A percentile compares a stretch with the other conserved stretches of the same genome.
Evolutionary conservation across 2,329 filamentous ascomycete species (phyloP).

Genomic region (Penicillium sp.): DNA sequence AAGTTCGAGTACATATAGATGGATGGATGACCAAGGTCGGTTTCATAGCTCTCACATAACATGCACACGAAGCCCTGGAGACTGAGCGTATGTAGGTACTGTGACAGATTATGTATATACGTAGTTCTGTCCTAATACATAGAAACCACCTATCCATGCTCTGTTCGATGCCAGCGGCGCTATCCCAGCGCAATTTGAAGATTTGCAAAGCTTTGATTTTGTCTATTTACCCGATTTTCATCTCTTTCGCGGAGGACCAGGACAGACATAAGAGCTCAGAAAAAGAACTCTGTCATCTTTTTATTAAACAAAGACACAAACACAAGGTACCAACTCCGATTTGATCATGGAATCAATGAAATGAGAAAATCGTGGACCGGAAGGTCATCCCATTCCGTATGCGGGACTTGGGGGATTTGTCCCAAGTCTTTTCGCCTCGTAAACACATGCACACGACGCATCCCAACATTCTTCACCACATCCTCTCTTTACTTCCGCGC

Average conservation of each 20-base stretch:
- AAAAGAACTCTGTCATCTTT: constrained; percentile 27
- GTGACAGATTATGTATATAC: too few species aligned
- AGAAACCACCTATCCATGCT: background rate
- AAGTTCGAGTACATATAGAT: background rate
- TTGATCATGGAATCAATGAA: constrained; percentile 34
- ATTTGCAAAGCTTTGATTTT: constrained; percentile 22
- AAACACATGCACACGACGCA: constrained; percentile 31
- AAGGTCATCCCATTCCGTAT: constrained; percentile 26
- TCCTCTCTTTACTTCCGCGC: constrained; percentile 34
- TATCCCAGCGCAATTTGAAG: constrained; percentile 3
- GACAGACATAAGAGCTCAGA: constrained; percentile 16
- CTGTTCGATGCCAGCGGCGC: too few species aligned
- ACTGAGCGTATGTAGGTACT: too few species aligned
- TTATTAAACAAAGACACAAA: constrained; percentile 30
- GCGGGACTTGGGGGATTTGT: constrained; percentile 19
- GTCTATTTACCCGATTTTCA: constrained; percentile 22
- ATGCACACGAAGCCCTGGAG: background rate
- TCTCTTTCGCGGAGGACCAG: constrained; percentile 10
- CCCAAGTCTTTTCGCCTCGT: constrained; percentile 29
- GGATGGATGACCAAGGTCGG: background rate
- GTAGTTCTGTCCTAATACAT: background rate
- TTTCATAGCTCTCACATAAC: background rate
- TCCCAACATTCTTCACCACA: constrained; percentile 18
- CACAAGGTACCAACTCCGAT: constrained; percentile 34
- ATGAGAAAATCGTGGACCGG: constrained; percentile 30